These are phyloP conservation scores for Arachnomyces sp. DNA, from an alignment of 2,329 filamentous ascomycete species.

Conservation along the genomic window DNA sequence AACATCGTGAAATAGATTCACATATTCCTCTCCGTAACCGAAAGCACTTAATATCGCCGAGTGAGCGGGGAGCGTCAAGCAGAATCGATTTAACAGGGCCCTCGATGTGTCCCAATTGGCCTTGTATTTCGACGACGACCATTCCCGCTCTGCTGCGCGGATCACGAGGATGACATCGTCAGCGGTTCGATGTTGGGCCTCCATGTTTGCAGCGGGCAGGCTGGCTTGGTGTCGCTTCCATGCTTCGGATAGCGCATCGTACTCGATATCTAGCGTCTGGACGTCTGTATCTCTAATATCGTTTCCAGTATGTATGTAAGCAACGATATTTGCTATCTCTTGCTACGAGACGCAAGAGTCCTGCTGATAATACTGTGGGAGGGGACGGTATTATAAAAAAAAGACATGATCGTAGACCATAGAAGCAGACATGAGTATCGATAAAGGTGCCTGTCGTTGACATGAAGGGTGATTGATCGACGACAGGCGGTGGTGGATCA, in stretches of 20 bases:
- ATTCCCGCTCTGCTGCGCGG: constrained; percentile 19
- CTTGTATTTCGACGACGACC: constrained; percentile 15
- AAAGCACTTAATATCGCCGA: constrained; percentile 18
- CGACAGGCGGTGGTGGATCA: too few relatives aligned
- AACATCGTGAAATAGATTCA: constrained; percentile 27
- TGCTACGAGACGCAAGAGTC: too few relatives aligned
- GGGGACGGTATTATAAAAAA: too few relatives aligned
- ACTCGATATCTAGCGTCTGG: constrained; percentile 30
- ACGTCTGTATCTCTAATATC: constrained; percentile 21
- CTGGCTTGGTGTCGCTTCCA: constrained; percentile 28
- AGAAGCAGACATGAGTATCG: too few relatives aligned
- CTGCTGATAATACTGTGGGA: too few relatives aligned
- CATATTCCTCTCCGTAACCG: constrained; percentile 21
- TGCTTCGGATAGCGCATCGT: constrained; percentile 28
- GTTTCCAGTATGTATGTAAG: background rate
- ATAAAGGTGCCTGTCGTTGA: too few relatives aligned
- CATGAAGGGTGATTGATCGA: too few relatives aligned
- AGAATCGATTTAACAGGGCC: constrained; percentile 21
- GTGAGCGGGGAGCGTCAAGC: constrained; percentile 24
- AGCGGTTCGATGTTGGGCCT: constrained; percentile 20
- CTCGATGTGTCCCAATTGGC: constrained; percentile 16
- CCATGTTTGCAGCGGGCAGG: constrained; percentile 22
- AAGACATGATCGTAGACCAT: too few relatives aligned
- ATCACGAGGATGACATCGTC: constrained; percentile 24
- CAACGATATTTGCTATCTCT: background rate